Percentiles rank a stretch among this genome's conserved stretches.
phyloP scores from a whole-genome alignment of 345 rosid genomes.

The Eucalyptus cloeziana region DNA sequence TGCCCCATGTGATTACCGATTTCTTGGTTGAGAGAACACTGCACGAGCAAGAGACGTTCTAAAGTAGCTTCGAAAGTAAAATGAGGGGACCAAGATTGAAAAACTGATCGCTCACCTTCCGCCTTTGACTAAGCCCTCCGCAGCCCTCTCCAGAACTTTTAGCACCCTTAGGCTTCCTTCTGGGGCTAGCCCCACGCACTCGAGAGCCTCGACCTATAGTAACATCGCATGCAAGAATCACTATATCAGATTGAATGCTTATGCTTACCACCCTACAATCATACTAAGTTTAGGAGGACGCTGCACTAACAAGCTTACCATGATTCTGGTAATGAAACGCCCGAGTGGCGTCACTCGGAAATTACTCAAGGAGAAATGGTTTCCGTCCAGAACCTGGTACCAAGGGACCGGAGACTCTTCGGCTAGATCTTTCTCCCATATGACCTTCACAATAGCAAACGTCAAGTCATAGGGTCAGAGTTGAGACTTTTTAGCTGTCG shows the following conservation, averaged over 20 bases:
- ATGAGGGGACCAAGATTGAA: neutral
- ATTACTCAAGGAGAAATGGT: constrained; percentile 61
- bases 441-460: constrained; percentile 19
- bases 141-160: constrained; percentile 80
- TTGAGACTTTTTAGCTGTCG: neutral
- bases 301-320: constrained; percentile 30
- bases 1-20: neutral
- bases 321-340: constrained; percentile 60
- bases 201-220: constrained; percentile 64
- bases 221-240: neutral
- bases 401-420: constrained; percentile 58
- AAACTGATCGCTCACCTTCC: constrained; percentile 48
- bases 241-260: neutral
- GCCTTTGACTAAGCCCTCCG: constrained; percentile 84
- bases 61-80: neutral
- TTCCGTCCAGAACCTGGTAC: constrained; percentile 73
- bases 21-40: neutral
- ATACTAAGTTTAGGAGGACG: neutral
- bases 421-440: constrained; percentile 84
- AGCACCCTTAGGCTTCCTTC: constrained; percentile 92
- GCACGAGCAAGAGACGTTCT: neutral
- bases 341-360: constrained; percentile 72
- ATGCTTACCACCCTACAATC: neutral
- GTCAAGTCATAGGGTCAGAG: neutral
- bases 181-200: constrained; percentile 78